phyloP scores from a whole-genome alignment of 2,329 filamentous ascomycete species.

The Ceratocystis albifundus region DNA sequence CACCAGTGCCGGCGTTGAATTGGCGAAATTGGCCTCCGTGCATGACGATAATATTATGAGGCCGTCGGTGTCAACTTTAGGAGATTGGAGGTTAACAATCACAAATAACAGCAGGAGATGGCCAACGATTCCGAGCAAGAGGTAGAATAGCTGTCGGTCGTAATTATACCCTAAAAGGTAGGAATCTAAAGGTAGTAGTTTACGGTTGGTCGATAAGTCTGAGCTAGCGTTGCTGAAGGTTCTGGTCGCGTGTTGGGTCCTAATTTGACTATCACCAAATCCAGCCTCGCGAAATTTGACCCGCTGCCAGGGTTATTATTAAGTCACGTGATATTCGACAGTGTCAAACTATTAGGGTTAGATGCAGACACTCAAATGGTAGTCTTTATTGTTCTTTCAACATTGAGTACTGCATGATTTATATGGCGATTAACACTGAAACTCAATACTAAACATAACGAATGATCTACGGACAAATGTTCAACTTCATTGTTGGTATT shows the following conservation, averaged over 20 bases:
- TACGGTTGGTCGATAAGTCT: background rate
- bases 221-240: background rate
- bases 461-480: too few species aligned
- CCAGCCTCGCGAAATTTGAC: conserved; percentile 16
- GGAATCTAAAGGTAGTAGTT: background rate
- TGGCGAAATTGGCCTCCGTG: conserved; percentile 22
- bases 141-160: background rate
- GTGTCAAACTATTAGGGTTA: background rate
- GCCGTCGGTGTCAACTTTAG: background rate
- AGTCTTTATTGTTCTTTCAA: too few species aligned
- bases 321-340: conserved; percentile 1
- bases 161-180: background rate
- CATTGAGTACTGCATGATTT: too few species aligned
- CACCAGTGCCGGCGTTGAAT: conserved; percentile 19
- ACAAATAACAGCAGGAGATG: background rate
- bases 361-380: too few species aligned
- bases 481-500: too few species aligned
- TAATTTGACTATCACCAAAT: background rate
- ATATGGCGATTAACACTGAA: too few species aligned
- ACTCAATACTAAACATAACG: too few species aligned
- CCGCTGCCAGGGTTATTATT: background rate
- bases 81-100: background rate
- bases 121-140: background rate
- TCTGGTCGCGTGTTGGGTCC: background rate
- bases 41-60: conserved; percentile 13